Percentiles rank a stretch among this genome's conserved stretches.
Evolutionary conservation across 2,329 filamentous ascomycete genomes (phyloP).

Genomic region (Neofusicoccum sp.): DNA sequence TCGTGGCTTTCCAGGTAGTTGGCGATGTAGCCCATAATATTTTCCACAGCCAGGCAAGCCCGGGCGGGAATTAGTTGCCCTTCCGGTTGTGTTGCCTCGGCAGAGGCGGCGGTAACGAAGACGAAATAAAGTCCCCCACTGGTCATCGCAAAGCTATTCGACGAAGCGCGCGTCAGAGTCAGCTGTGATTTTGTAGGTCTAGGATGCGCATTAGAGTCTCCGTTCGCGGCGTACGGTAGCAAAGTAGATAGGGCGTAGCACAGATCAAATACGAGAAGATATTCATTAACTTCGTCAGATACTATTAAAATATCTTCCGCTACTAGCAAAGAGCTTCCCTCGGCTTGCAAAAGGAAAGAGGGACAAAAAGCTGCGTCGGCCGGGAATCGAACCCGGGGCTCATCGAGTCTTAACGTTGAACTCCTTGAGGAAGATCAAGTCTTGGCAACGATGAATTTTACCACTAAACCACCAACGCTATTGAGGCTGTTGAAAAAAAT

Average conservation of each 20-base stretch:
- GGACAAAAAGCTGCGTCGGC: slow-evolving; percentile 5
- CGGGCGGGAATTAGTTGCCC: background rate
- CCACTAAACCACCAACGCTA: slow-evolving; percentile 19
- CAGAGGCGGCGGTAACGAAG: background rate
- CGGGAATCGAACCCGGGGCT: slow-evolving; percentile 20
- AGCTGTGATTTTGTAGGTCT: background rate
- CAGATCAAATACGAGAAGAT: no score
- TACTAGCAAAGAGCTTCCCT: no score
- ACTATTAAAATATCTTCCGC: no score
- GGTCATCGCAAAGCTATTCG: background rate
- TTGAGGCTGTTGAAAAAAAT: no score
- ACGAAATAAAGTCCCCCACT: background rate
- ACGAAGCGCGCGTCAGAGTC: background rate
- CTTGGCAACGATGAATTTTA: slow-evolving; percentile 17
- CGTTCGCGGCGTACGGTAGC: no score
- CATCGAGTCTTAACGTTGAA: background rate
- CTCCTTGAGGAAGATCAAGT: background rate
- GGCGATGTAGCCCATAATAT: background rate
- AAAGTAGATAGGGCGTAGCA: no score
- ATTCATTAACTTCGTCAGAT: no score
- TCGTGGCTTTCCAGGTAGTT: background rate
- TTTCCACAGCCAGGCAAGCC: background rate
- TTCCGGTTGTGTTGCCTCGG: background rate
- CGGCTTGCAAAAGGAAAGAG: background rate
- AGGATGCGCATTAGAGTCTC: no score